These are phyloP conservation scores for Starmera pachycereana DNA, from an alignment of 805 yeast genomes.

Conservation along the genomic window DNA sequence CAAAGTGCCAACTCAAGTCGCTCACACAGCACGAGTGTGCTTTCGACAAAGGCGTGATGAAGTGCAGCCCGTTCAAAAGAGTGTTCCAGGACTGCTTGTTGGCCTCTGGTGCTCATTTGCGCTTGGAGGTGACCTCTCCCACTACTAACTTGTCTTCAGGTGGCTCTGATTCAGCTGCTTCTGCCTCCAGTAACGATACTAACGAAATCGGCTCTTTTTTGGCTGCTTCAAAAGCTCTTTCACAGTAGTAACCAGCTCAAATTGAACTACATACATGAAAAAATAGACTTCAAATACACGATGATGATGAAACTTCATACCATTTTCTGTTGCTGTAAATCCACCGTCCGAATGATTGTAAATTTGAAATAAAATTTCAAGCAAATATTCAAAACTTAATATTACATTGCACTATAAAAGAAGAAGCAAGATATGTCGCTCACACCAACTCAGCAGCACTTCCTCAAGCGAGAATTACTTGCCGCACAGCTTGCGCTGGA, in stretches of 20 bases:
- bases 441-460: constrained; percentile 71
- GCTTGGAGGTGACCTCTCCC: background rate
- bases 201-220: no score
- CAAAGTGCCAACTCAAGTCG: constrained; percentile 25
- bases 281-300: background rate
- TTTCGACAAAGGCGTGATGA: constrained; percentile 29
- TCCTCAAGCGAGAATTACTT: constrained; percentile 73
- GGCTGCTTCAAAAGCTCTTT: no score
- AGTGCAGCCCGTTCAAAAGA: constrained; percentile 39
- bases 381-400: no score
- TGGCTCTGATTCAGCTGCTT: no score
- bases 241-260: no score
- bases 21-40: constrained; percentile 39
- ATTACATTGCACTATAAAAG: no score
- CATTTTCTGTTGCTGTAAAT: no score
- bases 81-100: constrained; percentile 33
- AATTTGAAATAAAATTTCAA: no score
- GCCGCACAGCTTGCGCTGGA: constrained; percentile 54
- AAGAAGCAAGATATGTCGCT: constrained; percentile 12
- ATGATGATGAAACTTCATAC: background rate
- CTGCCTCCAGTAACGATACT: no score
- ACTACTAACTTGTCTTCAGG: no score
- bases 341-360: no score
- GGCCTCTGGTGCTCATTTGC: constrained; percentile 7
- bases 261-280: no score